Base-by-base conservation (phyloP, 106 monocot genomes). In the Apostasia shenzhenica region DNA sequence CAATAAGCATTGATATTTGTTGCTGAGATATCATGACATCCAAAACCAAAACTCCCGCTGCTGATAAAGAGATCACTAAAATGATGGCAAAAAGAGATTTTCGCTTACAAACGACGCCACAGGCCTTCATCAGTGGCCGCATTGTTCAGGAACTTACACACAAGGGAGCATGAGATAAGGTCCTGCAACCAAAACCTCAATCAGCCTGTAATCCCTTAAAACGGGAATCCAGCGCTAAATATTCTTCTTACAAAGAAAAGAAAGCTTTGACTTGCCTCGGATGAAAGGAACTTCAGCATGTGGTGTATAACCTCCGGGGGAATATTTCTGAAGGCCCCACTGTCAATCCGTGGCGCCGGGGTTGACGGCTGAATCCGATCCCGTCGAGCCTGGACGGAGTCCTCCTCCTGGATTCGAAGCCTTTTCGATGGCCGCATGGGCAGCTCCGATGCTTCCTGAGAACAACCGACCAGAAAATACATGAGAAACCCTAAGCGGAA, bases 211-310 rank as follows among this genome's bases (percentile, higher is more conserved):
- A n/a, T 41, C 59, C 10, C 39, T 0, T 11, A 65, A 48, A 48
- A 26, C 2, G 3, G 10, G 40, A 62, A 9, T 44, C 41, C 45
- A 44, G 40, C 12, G n/a, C 62, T 42, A 43, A 6, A 3, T 45
- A 62, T 12, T 3, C 13, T 40, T 45, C 13, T 13, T 40, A 8
- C 62, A 45, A 41, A n/a, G 37, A 60, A 60, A 60, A 5, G 11
- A 8, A n/a, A 40, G n/a, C 4, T 48, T 65, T 12, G 48, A 9
- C 9, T 44, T 49, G 88, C 92, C 95, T 99, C 93, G 39, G 99
- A 88, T 10, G 99, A 93, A 11, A 99, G 90, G 78, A 99, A 99
- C 73, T 99, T 99, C 77, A 99, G 73, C 47, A 99, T 90, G 70
- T 90, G 81, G 59, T 83, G 93, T 73, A 90, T 87, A 52, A 99